Evolutionary conservation across 1,284 basidiomycete species (phyloP), one percentile per base, ranked within the genome.

Genomic region (Heterobasidion parviporum): DNA sequence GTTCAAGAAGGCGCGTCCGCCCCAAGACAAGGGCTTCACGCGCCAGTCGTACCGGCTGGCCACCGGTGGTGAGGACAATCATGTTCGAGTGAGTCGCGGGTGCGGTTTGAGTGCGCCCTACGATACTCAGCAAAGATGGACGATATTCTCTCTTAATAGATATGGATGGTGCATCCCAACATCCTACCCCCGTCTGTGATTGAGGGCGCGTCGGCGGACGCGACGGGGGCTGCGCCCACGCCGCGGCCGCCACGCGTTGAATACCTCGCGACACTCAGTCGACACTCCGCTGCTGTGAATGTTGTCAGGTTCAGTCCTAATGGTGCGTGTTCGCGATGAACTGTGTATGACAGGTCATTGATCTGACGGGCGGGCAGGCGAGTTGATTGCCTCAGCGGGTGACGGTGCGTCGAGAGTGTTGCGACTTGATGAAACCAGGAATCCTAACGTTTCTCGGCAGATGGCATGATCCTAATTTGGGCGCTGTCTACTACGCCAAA

Each of bases 381-480:
- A 94, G 67, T 74, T 87, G 43, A 85, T 98, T 64, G 94, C 94
- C 47, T 96, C 93, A 16, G 94, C 94, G 54, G 94, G 94, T 59
- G 94, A 98, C 74, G 94, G 94, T 94, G 69, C 64, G 87, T 74
- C 36, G 38, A 36, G 46, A 62, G 54, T 55, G 54, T 43, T 52
- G 10, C 55, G 41, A 43, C 50, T 46, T 36, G 45, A 53, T 47
- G 33, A 5, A 26, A 26, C 56, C 61, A 53, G 56, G 53, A 51
- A 56, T 64, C 47, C 62, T 35, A 15, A 18, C 38, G 49, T n/a
- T 50, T 5, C 16, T 57, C 46, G 57, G 38, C 60, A 96, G 96
- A 99, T 73, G 96, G 96, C 9, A 95, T 95, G 83, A 87, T 99
- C 59, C 91, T 98, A 53, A 85, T 98, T 18, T 99, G 96, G 96